phyloP scores from a whole-genome alignment of 352 stramenopile species.

The Phytopythium mirpurense region DNA sequence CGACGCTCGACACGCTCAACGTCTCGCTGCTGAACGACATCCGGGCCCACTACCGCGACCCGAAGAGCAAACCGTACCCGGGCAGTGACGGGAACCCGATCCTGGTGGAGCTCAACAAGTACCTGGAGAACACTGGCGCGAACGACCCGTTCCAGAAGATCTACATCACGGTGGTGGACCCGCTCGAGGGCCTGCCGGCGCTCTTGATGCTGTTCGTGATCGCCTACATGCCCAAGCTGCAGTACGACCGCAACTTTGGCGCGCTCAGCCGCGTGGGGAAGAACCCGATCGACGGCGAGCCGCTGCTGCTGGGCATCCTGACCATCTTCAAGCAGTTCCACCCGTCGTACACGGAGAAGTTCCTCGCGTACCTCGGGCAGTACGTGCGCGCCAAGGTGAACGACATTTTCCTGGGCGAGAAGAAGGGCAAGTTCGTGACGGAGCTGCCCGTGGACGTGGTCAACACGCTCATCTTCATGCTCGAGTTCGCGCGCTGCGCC shows the following conservation, averaged over 20 bases:
- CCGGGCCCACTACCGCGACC: conserved; percentile 78
- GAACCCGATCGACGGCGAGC: conserved; percentile 91
- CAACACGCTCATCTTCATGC: conserved; percentile 88
- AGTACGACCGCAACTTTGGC: conserved; percentile 90
- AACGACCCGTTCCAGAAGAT: conserved; percentile 94
- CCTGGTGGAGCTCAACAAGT: conserved; percentile 88
- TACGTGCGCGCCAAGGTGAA: conserved; percentile 89
- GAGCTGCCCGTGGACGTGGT: conserved; percentile 78
- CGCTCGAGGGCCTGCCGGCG: conserved; percentile 86
- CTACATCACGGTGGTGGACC: conserved; percentile 91
- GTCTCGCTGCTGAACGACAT: conserved; percentile 88
- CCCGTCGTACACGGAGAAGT: conserved; percentile 90
- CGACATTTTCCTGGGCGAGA: conserved; percentile 61
- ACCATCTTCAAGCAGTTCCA: conserved; percentile 96
- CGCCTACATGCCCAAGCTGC: conserved; percentile 91
- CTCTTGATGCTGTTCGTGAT: conserved; percentile 92
- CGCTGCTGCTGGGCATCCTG: conserved; percentile 86
- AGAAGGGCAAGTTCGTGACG: conserved; percentile 42
- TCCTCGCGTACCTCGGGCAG: conserved; percentile 91
- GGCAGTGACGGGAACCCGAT: conserved; percentile 75
- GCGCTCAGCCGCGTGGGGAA: conserved; percentile 85
- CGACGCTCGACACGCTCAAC: conserved; percentile 88
- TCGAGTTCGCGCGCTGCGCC: conserved; percentile 78
- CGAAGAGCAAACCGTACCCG: conserved; percentile 78
- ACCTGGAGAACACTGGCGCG: conserved; percentile 88